Conservation (phyloP, 345 rosid species). For the Populus pruinosa region DNA sequence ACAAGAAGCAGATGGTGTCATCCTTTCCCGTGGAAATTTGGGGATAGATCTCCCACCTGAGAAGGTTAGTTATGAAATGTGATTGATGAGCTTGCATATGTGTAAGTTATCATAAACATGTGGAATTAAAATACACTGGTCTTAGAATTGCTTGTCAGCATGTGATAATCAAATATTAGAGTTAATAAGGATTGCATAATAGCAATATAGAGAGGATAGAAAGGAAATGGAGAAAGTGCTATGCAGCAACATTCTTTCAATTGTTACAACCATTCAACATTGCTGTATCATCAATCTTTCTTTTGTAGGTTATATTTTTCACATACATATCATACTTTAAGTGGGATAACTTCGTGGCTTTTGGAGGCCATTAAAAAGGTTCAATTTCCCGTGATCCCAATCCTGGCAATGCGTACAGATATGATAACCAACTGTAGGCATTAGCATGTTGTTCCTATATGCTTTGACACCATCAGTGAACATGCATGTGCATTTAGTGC, state of each 20-base stretch:
- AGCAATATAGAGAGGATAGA: neutral
- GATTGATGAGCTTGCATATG: neutral
- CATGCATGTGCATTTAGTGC: neutral
- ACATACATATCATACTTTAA: neutral
- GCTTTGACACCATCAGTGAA: neutral
- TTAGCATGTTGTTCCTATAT: neutral
- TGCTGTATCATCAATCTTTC: neutral
- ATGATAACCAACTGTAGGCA: neutral
- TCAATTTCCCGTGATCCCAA: neutral
- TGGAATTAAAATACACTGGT: neutral
- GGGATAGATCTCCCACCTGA: constrained; percentile 77
- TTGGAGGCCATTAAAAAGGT: neutral
- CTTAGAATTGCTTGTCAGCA: neutral
- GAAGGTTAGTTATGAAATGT: constrained; percentile 40
- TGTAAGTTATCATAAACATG: neutral
- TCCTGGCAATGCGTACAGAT: neutral
- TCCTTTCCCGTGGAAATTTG: constrained; percentile 67
- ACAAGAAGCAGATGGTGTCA: constrained; percentile 66
- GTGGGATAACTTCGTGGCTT: neutral
- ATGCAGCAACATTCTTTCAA: neutral
- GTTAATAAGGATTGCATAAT: neutral
- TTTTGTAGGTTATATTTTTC: neutral
- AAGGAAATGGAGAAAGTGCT: neutral
- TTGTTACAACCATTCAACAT: neutral
- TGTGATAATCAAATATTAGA: neutral